These are phyloP conservation scores for Eucalyptus brandiana DNA, from an alignment of 345 rosid species.

Conservation along the genomic window DNA sequence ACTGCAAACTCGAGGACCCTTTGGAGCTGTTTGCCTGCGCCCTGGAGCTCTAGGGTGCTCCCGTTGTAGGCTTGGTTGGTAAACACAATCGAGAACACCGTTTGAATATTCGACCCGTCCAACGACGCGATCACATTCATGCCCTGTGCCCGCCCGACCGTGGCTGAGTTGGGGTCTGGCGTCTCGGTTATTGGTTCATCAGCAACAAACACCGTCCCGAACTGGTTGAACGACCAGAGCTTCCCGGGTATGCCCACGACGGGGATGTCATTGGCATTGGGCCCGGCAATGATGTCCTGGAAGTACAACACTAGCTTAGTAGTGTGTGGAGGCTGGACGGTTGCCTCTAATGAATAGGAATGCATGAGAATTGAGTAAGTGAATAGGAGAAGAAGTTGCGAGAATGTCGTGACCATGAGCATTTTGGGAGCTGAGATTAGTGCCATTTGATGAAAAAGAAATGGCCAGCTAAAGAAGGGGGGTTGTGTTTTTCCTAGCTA, in stretches of 20 bases:
- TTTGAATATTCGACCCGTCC: neutral
- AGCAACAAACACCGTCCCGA: neutral
- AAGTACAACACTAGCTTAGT: neutral
- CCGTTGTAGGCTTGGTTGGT: neutral
- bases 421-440: neutral
- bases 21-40: neutral
- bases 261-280: neutral
- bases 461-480: neutral
- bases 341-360: neutral
- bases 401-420: neutral
- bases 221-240: neutral
- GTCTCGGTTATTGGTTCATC: neutral
- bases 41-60: constrained; percentile 3
- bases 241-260: neutral
- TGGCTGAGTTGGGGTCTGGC: neutral
- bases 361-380: neutral
- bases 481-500: neutral
- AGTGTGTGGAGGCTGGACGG: neutral
- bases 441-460: neutral
- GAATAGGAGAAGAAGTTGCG: neutral
- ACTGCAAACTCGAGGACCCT: neutral
- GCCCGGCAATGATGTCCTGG: neutral
- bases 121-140: neutral
- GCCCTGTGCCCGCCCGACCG: neutral
- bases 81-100: neutral